phyloP scores from a whole-genome alignment of 2,329 filamentous ascomycete species.

The Tetracladium maxilliforme region DNA sequence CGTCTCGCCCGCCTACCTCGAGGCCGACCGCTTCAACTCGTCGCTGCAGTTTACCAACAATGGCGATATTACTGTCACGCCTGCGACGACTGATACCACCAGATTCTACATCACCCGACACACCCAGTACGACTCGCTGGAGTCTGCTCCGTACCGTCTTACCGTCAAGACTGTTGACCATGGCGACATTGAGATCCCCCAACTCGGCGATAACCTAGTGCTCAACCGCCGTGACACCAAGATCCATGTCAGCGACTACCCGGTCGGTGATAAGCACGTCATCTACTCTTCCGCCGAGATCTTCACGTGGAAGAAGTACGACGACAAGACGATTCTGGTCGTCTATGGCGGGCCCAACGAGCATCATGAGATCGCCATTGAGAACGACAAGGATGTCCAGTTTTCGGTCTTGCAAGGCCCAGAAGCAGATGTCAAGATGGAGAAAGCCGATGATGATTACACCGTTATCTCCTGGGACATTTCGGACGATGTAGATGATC shows the following conservation, averaged over 20 bases:
- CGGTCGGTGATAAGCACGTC: slow-evolving; percentile 36
- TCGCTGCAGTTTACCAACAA: no score
- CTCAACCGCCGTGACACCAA: slow-evolving; percentile 49
- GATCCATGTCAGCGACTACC: slow-evolving; percentile 50
- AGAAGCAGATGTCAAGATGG: no score
- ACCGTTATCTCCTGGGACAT: no score
- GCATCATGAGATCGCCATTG: slow-evolving; percentile 38
- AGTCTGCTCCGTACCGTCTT: slow-evolving; percentile 45
- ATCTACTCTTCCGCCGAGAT: slow-evolving; percentile 55
- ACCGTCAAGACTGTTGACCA: slow-evolving; percentile 42
- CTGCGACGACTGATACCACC: slow-evolving; percentile 33
- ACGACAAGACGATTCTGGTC: slow-evolving; percentile 38
- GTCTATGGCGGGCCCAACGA: slow-evolving; percentile 47
- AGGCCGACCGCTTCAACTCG: slow-evolving; percentile 35
- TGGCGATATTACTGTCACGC: slow-evolving; percentile 34
- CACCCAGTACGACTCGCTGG: slow-evolving; percentile 42
- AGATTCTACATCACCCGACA: slow-evolving; percentile 58
- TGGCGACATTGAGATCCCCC: slow-evolving; percentile 40
- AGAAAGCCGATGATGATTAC: no score
- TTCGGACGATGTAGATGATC: slow-evolving; percentile 30
- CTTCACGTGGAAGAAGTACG: slow-evolving; percentile 49
- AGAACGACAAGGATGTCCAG: no score
- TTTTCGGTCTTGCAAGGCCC: no score
- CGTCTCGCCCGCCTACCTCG: slow-evolving; percentile 55
- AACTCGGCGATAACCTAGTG: slow-evolving; percentile 36